Conservation (phyloP, 768 basidiomycete genomes). For the Pisolithus tinctorius region DNA sequence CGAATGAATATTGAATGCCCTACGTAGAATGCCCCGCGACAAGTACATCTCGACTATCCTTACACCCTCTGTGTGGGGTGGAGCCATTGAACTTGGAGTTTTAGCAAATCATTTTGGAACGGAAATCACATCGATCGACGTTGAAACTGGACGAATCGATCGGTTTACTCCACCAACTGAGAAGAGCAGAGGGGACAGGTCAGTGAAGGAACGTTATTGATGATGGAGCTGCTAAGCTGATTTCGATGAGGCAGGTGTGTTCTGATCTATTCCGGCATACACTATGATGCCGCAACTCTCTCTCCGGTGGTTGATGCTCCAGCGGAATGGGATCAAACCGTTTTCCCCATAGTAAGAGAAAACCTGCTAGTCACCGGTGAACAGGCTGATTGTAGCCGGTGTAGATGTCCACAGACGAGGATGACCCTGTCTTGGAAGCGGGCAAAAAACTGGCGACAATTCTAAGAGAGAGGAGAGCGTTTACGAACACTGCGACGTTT, state of each 20-base stretch:
- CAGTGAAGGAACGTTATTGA: not conserved
- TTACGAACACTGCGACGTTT: constrained; percentile 88
- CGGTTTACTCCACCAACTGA: constrained; percentile 56
- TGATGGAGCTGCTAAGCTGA: not conserved
- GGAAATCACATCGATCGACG: constrained; percentile 87
- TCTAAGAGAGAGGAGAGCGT: constrained; percentile 73
- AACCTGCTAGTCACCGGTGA: not conserved
- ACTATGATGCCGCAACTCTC: constrained; percentile 88
- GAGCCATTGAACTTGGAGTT: constrained; percentile 88
- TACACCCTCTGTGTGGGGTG: constrained; percentile 83
- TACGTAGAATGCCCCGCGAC: constrained; percentile 43
- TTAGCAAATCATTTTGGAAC: constrained; percentile 76
- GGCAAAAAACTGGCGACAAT: constrained; percentile 66
- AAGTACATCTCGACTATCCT: constrained; percentile 79
- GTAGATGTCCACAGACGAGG: constrained; percentile 28
- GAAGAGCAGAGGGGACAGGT: constrained; percentile 30
- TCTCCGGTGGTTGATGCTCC: constrained; percentile 75
- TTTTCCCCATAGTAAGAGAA: constrained; percentile 56
- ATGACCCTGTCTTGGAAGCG: constrained; percentile 54
- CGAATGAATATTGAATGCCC: not conserved
- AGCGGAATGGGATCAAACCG: constrained; percentile 82
- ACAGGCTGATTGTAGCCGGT: constrained; percentile 20
- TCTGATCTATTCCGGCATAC: constrained; percentile 92
- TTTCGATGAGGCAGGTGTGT: constrained; percentile 41
- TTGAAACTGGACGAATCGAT: constrained; percentile 88